Percentiles rank a stretch among this genome's conserved stretches.
Evolutionary conservation across 2,329 filamentous ascomycete species (phyloP).

Genomic region (Cytospora piceicola): DNA sequence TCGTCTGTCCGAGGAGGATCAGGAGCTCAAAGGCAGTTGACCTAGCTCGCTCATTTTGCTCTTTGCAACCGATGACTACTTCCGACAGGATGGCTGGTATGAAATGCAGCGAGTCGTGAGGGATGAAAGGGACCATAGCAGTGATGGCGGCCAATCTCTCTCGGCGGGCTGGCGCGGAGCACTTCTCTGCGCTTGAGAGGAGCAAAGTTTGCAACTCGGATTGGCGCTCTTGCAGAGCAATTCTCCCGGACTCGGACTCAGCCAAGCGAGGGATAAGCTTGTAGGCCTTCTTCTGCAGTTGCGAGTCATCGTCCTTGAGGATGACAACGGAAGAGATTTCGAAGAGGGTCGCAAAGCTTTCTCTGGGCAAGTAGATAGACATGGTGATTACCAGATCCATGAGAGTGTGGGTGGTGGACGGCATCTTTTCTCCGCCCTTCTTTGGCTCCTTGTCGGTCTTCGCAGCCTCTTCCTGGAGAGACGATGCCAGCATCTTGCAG

Average conservation of each 20-base stretch:
- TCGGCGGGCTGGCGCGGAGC: slow-evolving; percentile 80
- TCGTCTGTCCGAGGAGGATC: slow-evolving; percentile 83
- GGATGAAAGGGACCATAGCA: slow-evolving; percentile 78
- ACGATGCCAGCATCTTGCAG: slow-evolving; percentile 77
- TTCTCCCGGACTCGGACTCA: slow-evolving; percentile 75
- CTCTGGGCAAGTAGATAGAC: slow-evolving; percentile 85
- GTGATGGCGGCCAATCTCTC: slow-evolving; percentile 84
- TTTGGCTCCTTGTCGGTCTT: slow-evolving; percentile 63
- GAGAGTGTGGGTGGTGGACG: slow-evolving; percentile 89
- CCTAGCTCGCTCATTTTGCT: slow-evolving; percentile 93
- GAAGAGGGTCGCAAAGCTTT: slow-evolving; percentile 85
- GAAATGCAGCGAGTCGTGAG: slow-evolving; percentile 81
- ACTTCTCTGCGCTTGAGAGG: slow-evolving; percentile 78
- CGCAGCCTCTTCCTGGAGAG: slow-evolving; percentile 60
- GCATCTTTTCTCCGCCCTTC: slow-evolving; percentile 74
- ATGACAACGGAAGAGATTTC: slow-evolving; percentile 84
- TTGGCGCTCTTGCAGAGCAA: slow-evolving; percentile 76
- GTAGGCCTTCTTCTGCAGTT: slow-evolving; percentile 98
- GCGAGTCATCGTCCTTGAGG: slow-evolving; percentile 79
- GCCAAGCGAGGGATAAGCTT: slow-evolving; percentile 92
- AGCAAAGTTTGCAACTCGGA: slow-evolving; percentile 81
- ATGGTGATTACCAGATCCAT: slow-evolving; percentile 98
- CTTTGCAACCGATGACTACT: slow-evolving; percentile 94
- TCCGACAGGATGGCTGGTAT: slow-evolving; percentile 90
- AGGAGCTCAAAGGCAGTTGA: slow-evolving; percentile 89